These are phyloP conservation scores for Selaginella moellendorffii DNA, from an alignment of 75 land plant species.

Conservation along the genomic window DNA sequence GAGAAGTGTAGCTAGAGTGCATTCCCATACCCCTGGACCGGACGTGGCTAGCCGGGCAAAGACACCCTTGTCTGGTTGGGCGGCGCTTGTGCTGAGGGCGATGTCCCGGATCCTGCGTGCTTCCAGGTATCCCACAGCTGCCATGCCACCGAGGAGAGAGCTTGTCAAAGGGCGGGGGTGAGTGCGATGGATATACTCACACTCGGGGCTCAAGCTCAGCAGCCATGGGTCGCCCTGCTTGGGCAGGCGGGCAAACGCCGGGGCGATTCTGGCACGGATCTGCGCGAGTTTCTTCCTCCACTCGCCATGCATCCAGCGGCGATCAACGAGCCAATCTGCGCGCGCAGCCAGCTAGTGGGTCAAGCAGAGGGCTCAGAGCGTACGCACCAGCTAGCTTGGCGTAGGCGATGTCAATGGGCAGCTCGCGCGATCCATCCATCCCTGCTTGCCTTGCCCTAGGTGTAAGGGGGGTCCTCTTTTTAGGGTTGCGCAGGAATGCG, in stretches of 20 bases:
- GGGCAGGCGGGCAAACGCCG: conserved; percentile 46
- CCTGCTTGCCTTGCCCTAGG: not conserved
- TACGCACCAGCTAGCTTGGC: conserved; percentile 46
- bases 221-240: conserved; percentile 56
- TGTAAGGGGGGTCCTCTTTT: no score
- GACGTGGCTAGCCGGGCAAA: conserved; percentile 89
- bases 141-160: no score
- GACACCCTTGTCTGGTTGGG: conserved; percentile 68
- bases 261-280: conserved; percentile 32
- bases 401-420: conserved; percentile 80
- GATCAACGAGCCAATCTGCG: conserved; percentile 90
- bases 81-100: conserved; percentile 37
- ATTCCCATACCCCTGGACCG: no score
- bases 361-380: not conserved
- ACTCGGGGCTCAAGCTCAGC: conserved; percentile 41
- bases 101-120: conserved; percentile 52
- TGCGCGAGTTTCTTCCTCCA: conserved; percentile 62
- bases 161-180: no score
- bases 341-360: not conserved
- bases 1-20: no score
- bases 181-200: no score
- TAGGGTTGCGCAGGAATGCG: not conserved
- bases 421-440: not conserved
- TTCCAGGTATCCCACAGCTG: conserved; percentile 83
- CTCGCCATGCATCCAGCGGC: conserved; percentile 69